Percentiles rank a stretch among this genome's conserved stretches.
Evolutionary conservation across 2,329 filamentous ascomycete species (phyloP).

Genomic region (Fusarium brevicatenulatum): DNA sequence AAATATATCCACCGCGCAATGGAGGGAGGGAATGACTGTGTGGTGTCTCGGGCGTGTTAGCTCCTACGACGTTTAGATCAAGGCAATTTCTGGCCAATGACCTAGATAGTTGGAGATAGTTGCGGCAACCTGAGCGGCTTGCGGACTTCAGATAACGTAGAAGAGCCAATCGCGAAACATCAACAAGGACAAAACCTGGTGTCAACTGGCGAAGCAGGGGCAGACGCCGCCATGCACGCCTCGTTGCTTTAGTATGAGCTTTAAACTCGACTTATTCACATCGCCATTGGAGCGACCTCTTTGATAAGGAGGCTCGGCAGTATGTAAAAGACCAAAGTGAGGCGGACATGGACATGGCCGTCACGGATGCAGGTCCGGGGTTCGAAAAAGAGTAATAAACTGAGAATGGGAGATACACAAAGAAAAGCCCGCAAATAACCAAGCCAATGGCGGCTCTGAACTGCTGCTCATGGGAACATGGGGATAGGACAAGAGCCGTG

Average conservation of each 20-base stretch:
- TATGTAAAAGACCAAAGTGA: slow-evolving; percentile 16
- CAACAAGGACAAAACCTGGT: background rate
- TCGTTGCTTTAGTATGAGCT: slow-evolving; percentile 14
- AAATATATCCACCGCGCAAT: slow-evolving; percentile 25
- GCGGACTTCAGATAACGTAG: slow-evolving; percentile 15
- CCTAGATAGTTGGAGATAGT: background rate
- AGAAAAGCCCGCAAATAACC: background rate
- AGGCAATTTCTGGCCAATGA: slow-evolving; percentile 9
- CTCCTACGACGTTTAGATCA: background rate
- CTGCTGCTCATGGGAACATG: slow-evolving; percentile 36
- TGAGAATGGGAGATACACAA: background rate
- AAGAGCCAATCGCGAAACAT: slow-evolving; percentile 10
- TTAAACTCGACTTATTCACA: slow-evolving; percentile 20
- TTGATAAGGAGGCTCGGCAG: slow-evolving; percentile 29
- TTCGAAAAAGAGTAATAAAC: background rate
- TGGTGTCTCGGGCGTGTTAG: slow-evolving; percentile 26
- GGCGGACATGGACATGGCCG: slow-evolving; percentile 17
- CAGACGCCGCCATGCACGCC: slow-evolving; percentile 23
- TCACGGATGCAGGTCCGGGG: slow-evolving; percentile 8
- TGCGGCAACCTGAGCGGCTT: slow-evolving; percentile 13
- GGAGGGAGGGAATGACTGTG: slow-evolving; percentile 20
- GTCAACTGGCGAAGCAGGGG: slow-evolving; percentile 15
- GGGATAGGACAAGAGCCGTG: slow-evolving; percentile 17
- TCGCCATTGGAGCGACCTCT: slow-evolving; percentile 19
- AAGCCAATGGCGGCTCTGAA: slow-evolving; percentile 33